Percentiles rank a stretch among this genome's conserved stretches.
These are phyloP conservation scores for Aspergillus ustus DNA, from an alignment of 2,329 filamentous ascomycete species.

Conservation along the genomic window DNA sequence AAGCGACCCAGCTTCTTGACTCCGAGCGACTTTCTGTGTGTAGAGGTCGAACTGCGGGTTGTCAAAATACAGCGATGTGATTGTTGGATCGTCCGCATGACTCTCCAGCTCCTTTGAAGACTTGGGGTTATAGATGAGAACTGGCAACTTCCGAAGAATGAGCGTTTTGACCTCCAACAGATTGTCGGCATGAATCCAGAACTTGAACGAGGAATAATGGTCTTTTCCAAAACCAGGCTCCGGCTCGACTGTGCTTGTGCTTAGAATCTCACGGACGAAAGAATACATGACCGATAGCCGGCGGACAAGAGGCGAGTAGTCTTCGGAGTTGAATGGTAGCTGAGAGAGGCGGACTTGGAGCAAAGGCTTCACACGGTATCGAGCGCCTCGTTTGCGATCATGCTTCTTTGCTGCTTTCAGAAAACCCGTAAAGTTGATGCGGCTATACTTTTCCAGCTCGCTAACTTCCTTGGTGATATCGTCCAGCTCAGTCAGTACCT, in stretches of 20 bases:
- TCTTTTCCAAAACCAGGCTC: conserved; percentile 60
- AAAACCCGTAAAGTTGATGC: conserved; percentile 96
- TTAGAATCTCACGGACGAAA: conserved; percentile 81
- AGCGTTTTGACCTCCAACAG: conserved; percentile 95
- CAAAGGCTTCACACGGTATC: conserved; percentile 88
- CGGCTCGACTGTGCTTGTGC: conserved; percentile 53
- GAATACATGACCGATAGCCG: conserved; percentile 93
- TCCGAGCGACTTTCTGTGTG: conserved; percentile 77
- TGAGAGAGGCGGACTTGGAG: conserved; percentile 88
- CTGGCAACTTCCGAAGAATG: conserved; percentile 86
- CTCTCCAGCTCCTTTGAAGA: conserved; percentile 79
- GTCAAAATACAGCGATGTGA: conserved; percentile 97
- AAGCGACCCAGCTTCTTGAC: conserved; percentile 77
- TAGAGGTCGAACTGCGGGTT: conserved; percentile 85
- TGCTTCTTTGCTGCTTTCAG: conserved; percentile 99
- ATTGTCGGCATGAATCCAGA: conserved; percentile 97
- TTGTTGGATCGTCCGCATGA: conserved; percentile 77
- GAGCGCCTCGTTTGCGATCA: conserved; percentile 84
- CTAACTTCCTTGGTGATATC: conserved; percentile 86
- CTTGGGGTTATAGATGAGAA: conserved; percentile 90
- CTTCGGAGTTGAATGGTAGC: conserved; percentile 92
- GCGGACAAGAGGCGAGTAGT: conserved; percentile 87
- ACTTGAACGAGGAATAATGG: conserved; percentile 85
- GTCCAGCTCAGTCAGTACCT: conserved; percentile 81
- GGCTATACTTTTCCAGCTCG: conserved; percentile 92